These are phyloP conservation scores for Metrosideros polymorpha DNA, from an alignment of 441 rosid genomes.

Conservation along the genomic window DNA sequence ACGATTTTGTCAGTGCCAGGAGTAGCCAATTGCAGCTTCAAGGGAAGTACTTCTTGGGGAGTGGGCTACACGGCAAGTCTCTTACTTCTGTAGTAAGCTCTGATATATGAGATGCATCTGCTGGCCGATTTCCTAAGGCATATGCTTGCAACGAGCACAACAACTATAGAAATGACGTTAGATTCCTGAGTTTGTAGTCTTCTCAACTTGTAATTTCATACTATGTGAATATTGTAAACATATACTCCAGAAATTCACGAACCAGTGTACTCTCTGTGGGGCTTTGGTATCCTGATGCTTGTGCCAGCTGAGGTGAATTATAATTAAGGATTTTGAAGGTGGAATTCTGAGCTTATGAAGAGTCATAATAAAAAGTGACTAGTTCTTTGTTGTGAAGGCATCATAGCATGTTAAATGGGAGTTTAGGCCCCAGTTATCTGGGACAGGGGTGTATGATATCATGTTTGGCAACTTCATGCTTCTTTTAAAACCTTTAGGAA, in stretches of 20 bases:
- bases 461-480: neutral
- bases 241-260: conserved; percentile 19
- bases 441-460: neutral
- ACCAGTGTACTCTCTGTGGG: conserved; percentile 14
- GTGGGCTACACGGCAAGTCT: conserved; percentile 1
- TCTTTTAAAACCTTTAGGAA: neutral
- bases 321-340: neutral
- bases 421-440: neutral
- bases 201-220: conserved; percentile 11
- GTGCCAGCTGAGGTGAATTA: neutral
- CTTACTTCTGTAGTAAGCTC: conserved; percentile 7
- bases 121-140: conserved; percentile 33
- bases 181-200: conserved; percentile 26
- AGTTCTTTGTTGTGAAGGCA: neutral
- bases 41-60: conserved; percentile 1
- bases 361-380: neutral
- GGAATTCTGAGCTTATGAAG: neutral
- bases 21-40: conserved; percentile 7
- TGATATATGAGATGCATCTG: conserved; percentile 29
- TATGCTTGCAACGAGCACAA: conserved; percentile 20
- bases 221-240: conserved; percentile 43
- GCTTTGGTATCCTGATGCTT: neutral
- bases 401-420: neutral
- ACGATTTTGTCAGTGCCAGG: conserved; percentile 22
- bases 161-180: conserved; percentile 20